phyloP scores from a whole-genome alignment of 2,329 filamentous ascomycete genomes.

The Hypoxylon sp. region DNA sequence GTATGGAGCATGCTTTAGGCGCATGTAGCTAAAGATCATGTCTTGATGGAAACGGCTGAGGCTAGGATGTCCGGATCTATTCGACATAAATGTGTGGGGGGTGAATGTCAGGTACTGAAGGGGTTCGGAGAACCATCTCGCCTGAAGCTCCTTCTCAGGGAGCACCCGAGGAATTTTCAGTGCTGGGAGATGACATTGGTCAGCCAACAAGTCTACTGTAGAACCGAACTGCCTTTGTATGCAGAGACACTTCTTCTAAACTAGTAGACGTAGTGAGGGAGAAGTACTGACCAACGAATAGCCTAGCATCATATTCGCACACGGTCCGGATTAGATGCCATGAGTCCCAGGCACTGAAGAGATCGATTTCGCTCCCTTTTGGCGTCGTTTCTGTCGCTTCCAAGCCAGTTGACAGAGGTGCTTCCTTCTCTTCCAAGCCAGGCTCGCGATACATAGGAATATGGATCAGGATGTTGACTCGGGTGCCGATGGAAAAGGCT shows the following conservation, averaged over 20 bases:
- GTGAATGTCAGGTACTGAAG: conserved; percentile 67
- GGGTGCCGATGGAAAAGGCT: conserved; percentile 75
- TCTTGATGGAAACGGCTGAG: conserved; percentile 68
- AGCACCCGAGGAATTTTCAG: conserved; percentile 65
- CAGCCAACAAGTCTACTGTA: conserved; percentile 9
- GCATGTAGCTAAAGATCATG: conserved; percentile 69
- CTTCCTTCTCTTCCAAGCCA: conserved; percentile 59
- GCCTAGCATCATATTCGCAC: conserved; percentile 82
- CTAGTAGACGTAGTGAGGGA: conserved; percentile 3
- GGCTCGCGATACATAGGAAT: conserved; percentile 83
- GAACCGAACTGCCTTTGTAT: not conserved
- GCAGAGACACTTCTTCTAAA: not conserved
- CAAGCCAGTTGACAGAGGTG: conserved; percentile 57
- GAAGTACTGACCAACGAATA: conserved; percentile 78
- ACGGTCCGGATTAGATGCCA: conserved; percentile 89
- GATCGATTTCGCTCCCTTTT: conserved; percentile 65
- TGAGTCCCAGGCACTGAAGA: conserved; percentile 87
- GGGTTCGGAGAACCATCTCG: conserved; percentile 74
- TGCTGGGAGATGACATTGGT: conserved; percentile 49
- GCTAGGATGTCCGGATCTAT: conserved; percentile 68
- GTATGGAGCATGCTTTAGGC: conserved; percentile 68
- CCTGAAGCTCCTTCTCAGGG: conserved; percentile 67
- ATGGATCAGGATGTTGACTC: conserved; percentile 81
- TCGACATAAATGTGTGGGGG: conserved; percentile 63
- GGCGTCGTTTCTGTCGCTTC: conserved; percentile 42